These are phyloP conservation scores for Mycena epipterygia DNA, from an alignment of 768 basidiomycete species.

Conservation along the genomic window DNA sequence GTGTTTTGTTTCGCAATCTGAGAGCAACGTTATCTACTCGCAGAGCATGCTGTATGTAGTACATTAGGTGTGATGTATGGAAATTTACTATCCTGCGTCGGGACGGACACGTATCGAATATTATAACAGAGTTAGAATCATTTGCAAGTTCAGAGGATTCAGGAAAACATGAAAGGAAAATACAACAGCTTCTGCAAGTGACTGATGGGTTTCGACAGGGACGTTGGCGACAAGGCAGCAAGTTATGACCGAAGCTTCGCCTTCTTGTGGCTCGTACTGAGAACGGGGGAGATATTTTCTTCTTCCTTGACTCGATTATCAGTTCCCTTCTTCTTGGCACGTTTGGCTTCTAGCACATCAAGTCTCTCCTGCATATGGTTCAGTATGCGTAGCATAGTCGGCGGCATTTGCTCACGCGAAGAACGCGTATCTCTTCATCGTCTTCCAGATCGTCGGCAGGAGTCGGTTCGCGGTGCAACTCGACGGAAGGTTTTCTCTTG, in stretches of 20 bases:
- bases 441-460: slow-evolving; percentile 12
- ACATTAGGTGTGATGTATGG: neutral
- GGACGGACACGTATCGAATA: neutral
- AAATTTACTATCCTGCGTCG: neutral
- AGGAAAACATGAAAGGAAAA: neutral
- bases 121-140: neutral
- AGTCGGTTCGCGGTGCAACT: neutral
- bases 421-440: slow-evolving; percentile 5
- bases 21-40: neutral
- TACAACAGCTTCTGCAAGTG: neutral
- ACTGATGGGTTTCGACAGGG: no score
- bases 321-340: neutral
- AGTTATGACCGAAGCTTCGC: neutral
- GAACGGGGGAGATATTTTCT: slow-evolving; percentile 18
- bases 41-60: neutral
- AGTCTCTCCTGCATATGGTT: slow-evolving; percentile 9
- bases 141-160: neutral
- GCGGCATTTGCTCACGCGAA: slow-evolving; percentile 10
- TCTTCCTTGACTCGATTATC: slow-evolving; percentile 12
- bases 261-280: slow-evolving; percentile 3
- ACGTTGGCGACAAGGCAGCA: neutral
- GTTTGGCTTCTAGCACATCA: slow-evolving; percentile 20
- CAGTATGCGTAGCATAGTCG: neutral
- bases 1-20: no score
- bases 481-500: slow-evolving; percentile 8